These are phyloP conservation scores for Malus fusca DNA, from an alignment of 306 rosid species.

Conservation along the genomic window DNA sequence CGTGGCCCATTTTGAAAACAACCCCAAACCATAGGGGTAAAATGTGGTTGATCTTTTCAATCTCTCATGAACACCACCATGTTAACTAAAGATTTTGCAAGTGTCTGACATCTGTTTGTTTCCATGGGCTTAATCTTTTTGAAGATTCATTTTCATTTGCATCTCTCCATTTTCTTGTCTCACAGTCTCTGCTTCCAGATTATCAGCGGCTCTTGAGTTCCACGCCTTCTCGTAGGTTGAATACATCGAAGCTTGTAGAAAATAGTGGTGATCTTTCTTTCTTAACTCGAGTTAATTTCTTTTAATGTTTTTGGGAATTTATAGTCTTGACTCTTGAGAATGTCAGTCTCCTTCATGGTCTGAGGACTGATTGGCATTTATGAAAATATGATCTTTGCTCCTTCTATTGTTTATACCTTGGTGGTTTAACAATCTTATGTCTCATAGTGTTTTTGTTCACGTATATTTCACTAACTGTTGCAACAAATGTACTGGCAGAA, in stretches of 20 bases:
- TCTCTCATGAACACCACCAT: background rate
- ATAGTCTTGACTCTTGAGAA: background rate
- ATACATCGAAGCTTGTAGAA: conserved; percentile 90
- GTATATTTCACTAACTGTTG: background rate
- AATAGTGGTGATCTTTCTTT: conserved; percentile 67
- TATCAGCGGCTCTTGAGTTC: conserved; percentile 97
- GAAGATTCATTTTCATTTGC: conserved; percentile 43
- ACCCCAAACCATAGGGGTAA: background rate
- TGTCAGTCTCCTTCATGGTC: background rate
- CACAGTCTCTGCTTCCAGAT: conserved; percentile 97
- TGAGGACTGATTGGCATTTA: background rate
- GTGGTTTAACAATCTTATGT: background rate
- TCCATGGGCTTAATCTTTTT: conserved; percentile 18
- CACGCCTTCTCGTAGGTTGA: conserved; percentile 89
- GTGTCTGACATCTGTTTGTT: conserved; percentile 14
- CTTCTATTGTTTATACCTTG: background rate
- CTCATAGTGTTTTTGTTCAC: background rate
- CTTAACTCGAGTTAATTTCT: background rate
- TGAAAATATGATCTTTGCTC: background rate
- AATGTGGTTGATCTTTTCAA: background rate
- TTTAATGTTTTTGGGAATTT: background rate
- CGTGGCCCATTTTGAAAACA: background rate
- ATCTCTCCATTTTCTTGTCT: conserved; percentile 39
- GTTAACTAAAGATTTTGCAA: background rate
- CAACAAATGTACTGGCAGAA: conserved; percentile 49